Evolutionary conservation across 169 alveolate species (phyloP).

Genomic region (Perkinsus chesapeaki): DNA sequence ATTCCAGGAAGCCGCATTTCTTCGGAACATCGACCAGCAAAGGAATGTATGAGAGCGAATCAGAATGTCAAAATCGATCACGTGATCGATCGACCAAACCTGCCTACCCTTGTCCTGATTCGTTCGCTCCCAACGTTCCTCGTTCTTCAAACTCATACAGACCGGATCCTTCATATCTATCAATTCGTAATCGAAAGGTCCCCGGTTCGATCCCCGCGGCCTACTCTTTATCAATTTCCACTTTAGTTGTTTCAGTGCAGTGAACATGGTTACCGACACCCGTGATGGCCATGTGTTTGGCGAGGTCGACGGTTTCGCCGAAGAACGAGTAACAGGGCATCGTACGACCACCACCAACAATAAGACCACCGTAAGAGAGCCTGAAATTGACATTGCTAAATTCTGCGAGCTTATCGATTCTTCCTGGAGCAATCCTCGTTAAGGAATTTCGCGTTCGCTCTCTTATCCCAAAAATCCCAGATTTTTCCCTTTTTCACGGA

Average conservation of each 20-base stretch:
- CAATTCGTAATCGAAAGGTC: not conserved
- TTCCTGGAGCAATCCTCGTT: no score
- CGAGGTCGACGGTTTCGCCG: not conserved
- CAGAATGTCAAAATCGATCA: not conserved
- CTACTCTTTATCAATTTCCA: not conserved
- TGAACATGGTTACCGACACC: not conserved
- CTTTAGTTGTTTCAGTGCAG: not conserved
- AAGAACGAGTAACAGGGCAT: not conserved
- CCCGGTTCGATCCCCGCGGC: conserved; percentile 4
- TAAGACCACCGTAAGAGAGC: not conserved
- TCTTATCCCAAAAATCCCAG: no score
- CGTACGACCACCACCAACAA: not conserved
- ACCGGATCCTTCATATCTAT: not conserved
- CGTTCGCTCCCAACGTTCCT: not conserved
- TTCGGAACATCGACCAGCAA: no score
- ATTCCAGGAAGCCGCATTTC: not conserved
- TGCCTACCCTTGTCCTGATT: not conserved
- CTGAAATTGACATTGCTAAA: not conserved
- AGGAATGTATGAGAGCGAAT: no score
- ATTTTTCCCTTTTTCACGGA: no score
- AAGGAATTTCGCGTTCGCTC: no score
- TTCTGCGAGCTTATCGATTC: no score
- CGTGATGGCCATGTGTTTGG: not conserved
- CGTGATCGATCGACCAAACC: not conserved
- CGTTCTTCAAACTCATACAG: not conserved